Percentiles rank a stretch among this genome's conserved stretches.
These are phyloP conservation scores for Sonneratia alba DNA, from an alignment of 345 rosid species.

Conservation along the genomic window DNA sequence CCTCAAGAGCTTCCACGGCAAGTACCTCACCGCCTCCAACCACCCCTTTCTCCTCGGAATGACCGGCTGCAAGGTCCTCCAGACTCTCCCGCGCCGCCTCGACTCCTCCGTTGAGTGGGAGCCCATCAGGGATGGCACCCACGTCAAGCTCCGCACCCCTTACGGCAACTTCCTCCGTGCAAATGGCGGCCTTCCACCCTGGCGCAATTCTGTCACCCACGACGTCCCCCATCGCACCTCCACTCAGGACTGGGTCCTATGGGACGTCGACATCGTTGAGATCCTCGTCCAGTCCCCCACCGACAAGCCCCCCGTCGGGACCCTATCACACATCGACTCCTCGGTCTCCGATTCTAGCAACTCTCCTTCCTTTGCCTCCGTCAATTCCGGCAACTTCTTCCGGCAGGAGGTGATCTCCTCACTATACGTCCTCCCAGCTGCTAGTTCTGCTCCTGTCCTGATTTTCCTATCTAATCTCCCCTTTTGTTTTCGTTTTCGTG, in stretches of 20 bases:
- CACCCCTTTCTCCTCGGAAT: conserved; percentile 68
- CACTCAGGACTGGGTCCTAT: conserved; percentile 65
- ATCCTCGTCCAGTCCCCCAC: conserved; percentile 30
- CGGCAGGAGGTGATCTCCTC: conserved; percentile 53
- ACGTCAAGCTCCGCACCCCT: conserved; percentile 47
- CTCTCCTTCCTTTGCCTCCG: conserved; percentile 39
- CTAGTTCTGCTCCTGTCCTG: neutral
- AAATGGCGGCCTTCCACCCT: conserved; percentile 74
- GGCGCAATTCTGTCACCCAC: conserved; percentile 79
- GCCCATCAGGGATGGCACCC: conserved; percentile 46
- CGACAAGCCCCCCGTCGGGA: conserved; percentile 10
- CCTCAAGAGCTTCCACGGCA: conserved; percentile 56
- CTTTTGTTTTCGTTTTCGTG: too few species aligned
- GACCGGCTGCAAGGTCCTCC: conserved; percentile 66
- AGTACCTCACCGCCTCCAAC: conserved; percentile 77
- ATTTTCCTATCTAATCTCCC: too few species aligned
- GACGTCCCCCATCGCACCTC: conserved; percentile 59
- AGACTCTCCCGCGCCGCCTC: conserved; percentile 34
- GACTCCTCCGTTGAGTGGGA: conserved; percentile 73
- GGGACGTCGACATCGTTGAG: conserved; percentile 71
- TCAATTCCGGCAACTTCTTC: conserved; percentile 33
- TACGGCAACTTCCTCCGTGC: conserved; percentile 61
- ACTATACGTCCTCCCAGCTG: too few species aligned
- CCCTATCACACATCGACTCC: conserved; percentile 14
- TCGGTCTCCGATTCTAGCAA: neutral